Base-by-base conservation (phyloP, 306 rosid species). In the Dalbergia cultrata region DNA sequence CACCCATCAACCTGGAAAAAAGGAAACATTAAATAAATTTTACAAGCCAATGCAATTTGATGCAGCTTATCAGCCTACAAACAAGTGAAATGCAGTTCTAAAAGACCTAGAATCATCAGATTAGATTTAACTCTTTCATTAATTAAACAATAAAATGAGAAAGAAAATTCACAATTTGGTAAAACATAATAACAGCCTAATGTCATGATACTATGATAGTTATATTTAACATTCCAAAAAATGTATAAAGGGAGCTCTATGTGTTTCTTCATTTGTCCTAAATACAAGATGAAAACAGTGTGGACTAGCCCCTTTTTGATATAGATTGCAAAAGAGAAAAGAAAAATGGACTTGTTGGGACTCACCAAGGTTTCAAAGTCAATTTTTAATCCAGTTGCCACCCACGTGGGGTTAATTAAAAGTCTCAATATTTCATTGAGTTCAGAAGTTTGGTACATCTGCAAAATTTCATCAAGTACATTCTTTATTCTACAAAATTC, bases 401-500 rank as follows among this genome's bases (percentile, higher is more conserved):
- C 92, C 94, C 95, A 93, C 47, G 99, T 88, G 16, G 99, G 99
- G 80, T 88, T 89, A 89, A 89, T 88, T 89, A 95, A 84, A 82
- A 89, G 88, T 82, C 90, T 75, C 82, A 95, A 86, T 82, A 95
- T 87, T 79, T 91, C 87, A 70, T 52, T 79, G 79, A 95, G 94
- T 90, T 91, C 94, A 16, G 84, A 43, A 74, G 78, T 83, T 80
- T 75, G 88, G 74, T 87, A 41, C 99, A 95, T 90, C 71, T 81
- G 93, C 87, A 93, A 82, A 76, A 95, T 87, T 75, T 93, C 99
- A 70, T 95, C 96, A 9, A 93, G 94, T 63, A 93, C 90, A 81
- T 88, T 90, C 88, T 93, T 95, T 62, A 95, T 89, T 85, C 98
- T 90, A 85, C 98, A 95, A 80, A 95, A 91, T 76, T 95, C 99